These are phyloP conservation scores for Trichoderma afroharzianum DNA, from an alignment of 2,329 filamentous ascomycete genomes.

Conservation along the genomic window DNA sequence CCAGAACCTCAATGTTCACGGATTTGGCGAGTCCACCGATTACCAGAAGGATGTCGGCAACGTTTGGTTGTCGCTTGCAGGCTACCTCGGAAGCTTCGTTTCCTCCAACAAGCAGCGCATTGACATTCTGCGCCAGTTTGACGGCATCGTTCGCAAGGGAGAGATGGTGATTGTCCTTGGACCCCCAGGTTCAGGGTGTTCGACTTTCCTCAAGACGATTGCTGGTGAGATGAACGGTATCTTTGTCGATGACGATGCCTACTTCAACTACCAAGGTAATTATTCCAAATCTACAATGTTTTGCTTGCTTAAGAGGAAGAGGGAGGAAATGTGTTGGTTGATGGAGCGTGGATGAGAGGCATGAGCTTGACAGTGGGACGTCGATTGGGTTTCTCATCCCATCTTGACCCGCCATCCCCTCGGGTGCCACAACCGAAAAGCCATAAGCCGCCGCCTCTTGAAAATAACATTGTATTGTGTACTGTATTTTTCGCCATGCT, in stretches of 20 bases:
- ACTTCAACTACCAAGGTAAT: constrained; percentile 77
- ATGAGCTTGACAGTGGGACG: not conserved
- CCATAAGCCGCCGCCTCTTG: not conserved
- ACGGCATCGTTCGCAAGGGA: constrained; percentile 65
- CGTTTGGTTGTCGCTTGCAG: constrained; percentile 50
- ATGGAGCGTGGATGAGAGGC: not conserved
- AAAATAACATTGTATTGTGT: not conserved
- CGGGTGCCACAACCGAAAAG: not conserved
- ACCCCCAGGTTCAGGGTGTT: constrained; percentile 71
- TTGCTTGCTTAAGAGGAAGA: not conserved
- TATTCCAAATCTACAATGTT: not conserved
- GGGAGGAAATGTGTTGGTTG: not conserved
- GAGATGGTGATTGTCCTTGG: constrained; percentile 76
- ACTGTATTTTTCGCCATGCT: not conserved
- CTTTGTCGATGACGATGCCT: constrained; percentile 63
- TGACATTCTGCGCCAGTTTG: constrained; percentile 65
- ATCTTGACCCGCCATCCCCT: not conserved
- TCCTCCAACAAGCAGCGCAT: constrained; percentile 53
- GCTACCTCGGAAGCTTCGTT: constrained; percentile 47
- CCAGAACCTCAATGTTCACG: constrained; percentile 64
- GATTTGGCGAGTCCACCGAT: constrained; percentile 64
- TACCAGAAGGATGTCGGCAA: constrained; percentile 67
- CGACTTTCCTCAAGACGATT: constrained; percentile 80
- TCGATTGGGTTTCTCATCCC: not conserved
- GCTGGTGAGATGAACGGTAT: constrained; percentile 81